A percentile compares a stretch with the other conserved stretches of the same genome.
These are phyloP conservation scores for Phoma sp. DNA, from an alignment of 2,329 filamentous ascomycete genomes.

Conservation along the genomic window DNA sequence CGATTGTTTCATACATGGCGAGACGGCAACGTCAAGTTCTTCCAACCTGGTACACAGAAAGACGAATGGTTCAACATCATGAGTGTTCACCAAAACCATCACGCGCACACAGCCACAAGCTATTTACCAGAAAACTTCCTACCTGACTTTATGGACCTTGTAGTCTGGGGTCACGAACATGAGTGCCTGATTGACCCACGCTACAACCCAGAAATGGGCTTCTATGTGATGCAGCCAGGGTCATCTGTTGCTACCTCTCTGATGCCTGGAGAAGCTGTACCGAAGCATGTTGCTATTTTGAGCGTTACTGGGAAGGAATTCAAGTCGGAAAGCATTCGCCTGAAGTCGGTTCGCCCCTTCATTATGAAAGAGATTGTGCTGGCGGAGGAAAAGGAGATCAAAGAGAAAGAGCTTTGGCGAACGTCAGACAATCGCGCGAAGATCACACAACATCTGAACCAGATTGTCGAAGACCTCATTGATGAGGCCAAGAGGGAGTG, in stretches of 20 bases:
- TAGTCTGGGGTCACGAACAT: slow-evolving; percentile 98
- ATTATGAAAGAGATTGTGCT: slow-evolving; percentile 84
- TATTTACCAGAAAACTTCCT: slow-evolving; percentile 94
- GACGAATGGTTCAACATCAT: slow-evolving; percentile 96
- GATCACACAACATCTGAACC: slow-evolving; percentile 77
- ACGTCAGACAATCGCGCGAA: slow-evolving; percentile 84
- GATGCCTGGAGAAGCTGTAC: slow-evolving; percentile 84
- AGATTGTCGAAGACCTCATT: slow-evolving; percentile 85
- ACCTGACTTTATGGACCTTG: slow-evolving; percentile 87
- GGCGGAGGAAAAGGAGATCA: slow-evolving; percentile 76
- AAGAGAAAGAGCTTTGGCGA: slow-evolving; percentile 76
- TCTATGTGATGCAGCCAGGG: slow-evolving; percentile 96
- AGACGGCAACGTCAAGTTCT: slow-evolving; percentile 94
- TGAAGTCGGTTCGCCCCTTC: slow-evolving; percentile 91
- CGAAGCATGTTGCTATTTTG: slow-evolving; percentile 89
- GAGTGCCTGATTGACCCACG: slow-evolving; percentile 89
- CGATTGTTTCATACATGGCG: slow-evolving; percentile 92
- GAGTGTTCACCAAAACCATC: slow-evolving; percentile 94
- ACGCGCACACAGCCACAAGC: slow-evolving; percentile 89
- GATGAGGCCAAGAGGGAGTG: slow-evolving; percentile 82
- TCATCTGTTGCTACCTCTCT: slow-evolving; percentile 96
- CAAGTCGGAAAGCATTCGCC: slow-evolving; percentile 76
- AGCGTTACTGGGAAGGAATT: slow-evolving; percentile 86
- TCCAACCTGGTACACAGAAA: slow-evolving; percentile 79
- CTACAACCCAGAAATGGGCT: slow-evolving; percentile 84